Base-by-base conservation (phyloP, 2,329 filamentous ascomycete species). In the Magnaporthales sp. region DNA sequence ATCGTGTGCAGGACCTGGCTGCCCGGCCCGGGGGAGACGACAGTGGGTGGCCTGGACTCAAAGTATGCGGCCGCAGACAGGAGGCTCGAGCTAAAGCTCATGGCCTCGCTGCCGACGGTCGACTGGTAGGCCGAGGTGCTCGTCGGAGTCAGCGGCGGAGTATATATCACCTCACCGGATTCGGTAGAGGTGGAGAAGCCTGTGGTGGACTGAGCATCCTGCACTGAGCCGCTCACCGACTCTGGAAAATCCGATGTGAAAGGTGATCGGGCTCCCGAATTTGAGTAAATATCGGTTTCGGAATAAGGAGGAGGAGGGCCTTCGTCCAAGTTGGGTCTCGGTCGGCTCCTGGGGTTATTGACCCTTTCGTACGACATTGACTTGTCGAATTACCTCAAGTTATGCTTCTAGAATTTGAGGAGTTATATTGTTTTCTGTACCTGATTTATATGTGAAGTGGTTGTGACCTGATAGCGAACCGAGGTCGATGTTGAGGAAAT, bases 231-330 rank as follows among this genome's bases (percentile, higher is more conserved):
- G 63, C 70, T 66, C 70, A 70, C 62, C 71, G 73, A 69, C 69
- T 70, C 66, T 27, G 64, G 27, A 13, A 46, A 64, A 70, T 67
- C 70, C 72, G 65, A 70, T 70, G 71, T 65, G 69, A 71, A 67
- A 66, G 68, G 66, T 6, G 72, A 70, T 29, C 56, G 66, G 66
- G 67, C 65, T 31, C 76, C 77, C 3, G 81, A 75, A 64, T 72
- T 77, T 15, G 83, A 85, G 75, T 81, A 84, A 51, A 84, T 80
- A 72, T 87, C 84, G 19, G 82, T 86, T 73, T 85, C 84, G 54
- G 81, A 81, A 70, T 87, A 87, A 6, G 85, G 85, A 4, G 84
- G 84, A 58, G 84, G 84, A 24, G 84, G 82, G 8, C 74, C 72
- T 67, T 83, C 77, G 66, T 79, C 75, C 6, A 24, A 30, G 5